Evolutionary conservation across 78 protist species (phyloP).

Genomic region (Thecamonas trahens): DNA sequence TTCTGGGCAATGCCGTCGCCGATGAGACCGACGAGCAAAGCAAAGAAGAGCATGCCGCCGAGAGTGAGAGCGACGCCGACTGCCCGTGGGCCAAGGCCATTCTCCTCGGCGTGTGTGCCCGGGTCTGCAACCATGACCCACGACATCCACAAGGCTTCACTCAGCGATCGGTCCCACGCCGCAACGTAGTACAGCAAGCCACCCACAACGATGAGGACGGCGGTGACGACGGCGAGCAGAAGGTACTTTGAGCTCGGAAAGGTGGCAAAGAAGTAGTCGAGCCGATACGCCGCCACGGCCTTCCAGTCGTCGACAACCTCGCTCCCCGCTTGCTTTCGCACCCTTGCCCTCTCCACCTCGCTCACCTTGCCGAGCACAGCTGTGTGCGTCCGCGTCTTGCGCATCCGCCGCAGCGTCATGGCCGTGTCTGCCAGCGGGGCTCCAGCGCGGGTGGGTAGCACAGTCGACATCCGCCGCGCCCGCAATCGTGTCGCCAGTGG

Average conservation of each 20-base stretch:
- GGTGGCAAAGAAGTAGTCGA: conserved; percentile 7
- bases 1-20: conserved; percentile 16
- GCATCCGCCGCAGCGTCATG: too few relatives aligned
- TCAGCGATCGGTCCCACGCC: not conserved
- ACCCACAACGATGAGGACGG: conserved; percentile 5
- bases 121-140: conserved; percentile 22
- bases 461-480: too few relatives aligned
- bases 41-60: conserved; percentile 38
- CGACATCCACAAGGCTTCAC: conserved; percentile 15
- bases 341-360: too few relatives aligned
- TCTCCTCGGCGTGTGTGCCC: conserved; percentile 7
- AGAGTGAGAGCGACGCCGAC: conserved; percentile 12
- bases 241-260: not conserved
- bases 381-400: too few relatives aligned
- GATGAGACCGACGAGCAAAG: conserved; percentile 27
- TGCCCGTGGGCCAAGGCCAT: not conserved
- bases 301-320: too few relatives aligned
- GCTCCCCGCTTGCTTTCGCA: too few relatives aligned
- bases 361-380: too few relatives aligned
- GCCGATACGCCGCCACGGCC: too few relatives aligned
- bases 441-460: too few relatives aligned
- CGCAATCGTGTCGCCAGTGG: too few relatives aligned
- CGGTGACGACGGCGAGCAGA: not conserved
- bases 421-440: too few relatives aligned
- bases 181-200: not conserved